These are phyloP conservation scores for Quercus parvula DNA, from an alignment of 306 rosid species.

Conservation along the genomic window DNA sequence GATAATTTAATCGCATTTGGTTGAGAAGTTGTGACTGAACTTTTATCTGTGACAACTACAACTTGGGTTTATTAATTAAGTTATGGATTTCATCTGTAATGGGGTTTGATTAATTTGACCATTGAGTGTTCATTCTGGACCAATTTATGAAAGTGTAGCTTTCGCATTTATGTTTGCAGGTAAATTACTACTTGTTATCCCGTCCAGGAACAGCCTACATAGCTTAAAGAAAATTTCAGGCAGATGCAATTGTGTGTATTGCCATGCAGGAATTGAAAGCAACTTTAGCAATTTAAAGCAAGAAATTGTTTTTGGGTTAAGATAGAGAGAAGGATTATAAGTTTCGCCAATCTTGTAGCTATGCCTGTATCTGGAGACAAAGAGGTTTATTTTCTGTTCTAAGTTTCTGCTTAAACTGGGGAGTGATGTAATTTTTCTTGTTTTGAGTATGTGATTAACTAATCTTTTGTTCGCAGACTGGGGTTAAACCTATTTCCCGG, in stretches of 20 bases:
- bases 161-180: slow-evolving; percentile 35
- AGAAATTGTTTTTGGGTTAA: slow-evolving; percentile 33
- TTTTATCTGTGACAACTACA: neutral
- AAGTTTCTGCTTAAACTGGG: slow-evolving; percentile 54
- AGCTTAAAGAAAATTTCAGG: slow-evolving; percentile 5
- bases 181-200: neutral
- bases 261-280: slow-evolving; percentile 8
- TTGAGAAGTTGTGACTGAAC: neutral
- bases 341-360: slow-evolving; percentile 48
- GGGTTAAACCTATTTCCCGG: slow-evolving; percentile 63
- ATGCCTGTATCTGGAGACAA: slow-evolving; percentile 81
- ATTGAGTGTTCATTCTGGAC: neutral
- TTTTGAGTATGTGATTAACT: slow-evolving; percentile 59
- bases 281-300: neutral
- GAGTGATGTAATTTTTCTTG: slow-evolving; percentile 32
- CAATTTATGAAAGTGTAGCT: neutral
- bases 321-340: slow-evolving; percentile 27
- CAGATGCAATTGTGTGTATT: slow-evolving; percentile 18
- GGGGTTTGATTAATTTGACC: neutral
- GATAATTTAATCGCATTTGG: neutral
- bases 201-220: neutral
- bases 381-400: slow-evolving; percentile 70
- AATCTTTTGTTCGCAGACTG: slow-evolving; percentile 83
- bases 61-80: neutral
- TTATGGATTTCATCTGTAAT: neutral